Base-by-base conservation (phyloP, 192 early-diverging fungal genomes). In the Gonapodya sp. region DNA sequence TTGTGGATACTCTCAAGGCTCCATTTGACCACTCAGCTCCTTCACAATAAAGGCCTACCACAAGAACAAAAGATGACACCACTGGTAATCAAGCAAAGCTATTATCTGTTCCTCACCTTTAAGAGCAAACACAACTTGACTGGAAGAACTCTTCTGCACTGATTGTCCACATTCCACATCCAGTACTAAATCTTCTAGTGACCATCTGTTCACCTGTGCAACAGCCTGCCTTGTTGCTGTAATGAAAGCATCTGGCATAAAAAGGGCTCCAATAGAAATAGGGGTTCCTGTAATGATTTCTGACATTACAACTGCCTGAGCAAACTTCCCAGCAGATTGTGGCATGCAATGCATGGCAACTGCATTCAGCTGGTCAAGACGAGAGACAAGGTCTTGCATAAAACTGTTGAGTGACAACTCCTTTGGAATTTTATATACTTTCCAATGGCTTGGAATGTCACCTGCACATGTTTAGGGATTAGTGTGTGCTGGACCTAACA, bases 201-300 rank as follows among this genome's bases (percentile, higher is more conserved):
- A 96, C 89, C 92, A 94, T 24, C 86, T 81, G 24, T 89, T 81
- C 32, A 81, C 84, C 84, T 96, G 93, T 24, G 96, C 94, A 0
- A 89, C 93, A 1, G 89, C 87, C 84, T 97, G 96, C 36, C 95
- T 89, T 16, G 96, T 96, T 31, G 95, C 96, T 0, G 95, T 97
- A 30, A 96, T 87, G 84, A 92, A 97, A 24, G 96, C 96, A 84
- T 96, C 94, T 24, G 96, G 96, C 46, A 90, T 91, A 84, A 97
- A 91, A 30, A 97, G 84, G 0, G 94, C 95, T 73, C 96, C 96
- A 30, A 97, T 82, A 93, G 93, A 95, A n/a, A 97, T 86, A 34
- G 85, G 81, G 2, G 84, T 35, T 24, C 73, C n/a, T 73, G 84
- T 81, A 36, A 87, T 82, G 1, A 78, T 79, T 18, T 79, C 80